Conservation (phyloP, 176 grass and related monocot genomes). For the Eremochloa ophiuroides region DNA sequence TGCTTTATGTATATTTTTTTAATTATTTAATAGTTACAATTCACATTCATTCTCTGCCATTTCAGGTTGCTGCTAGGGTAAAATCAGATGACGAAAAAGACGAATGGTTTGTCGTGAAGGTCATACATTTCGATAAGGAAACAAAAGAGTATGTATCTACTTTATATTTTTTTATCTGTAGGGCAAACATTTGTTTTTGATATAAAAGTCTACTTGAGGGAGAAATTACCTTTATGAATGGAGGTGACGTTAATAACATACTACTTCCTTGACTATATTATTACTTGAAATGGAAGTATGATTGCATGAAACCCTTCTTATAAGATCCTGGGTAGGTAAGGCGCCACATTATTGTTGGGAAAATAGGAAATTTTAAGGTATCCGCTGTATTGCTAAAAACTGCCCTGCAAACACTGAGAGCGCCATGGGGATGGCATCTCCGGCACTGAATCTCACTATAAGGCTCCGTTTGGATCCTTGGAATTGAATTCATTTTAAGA, state of each 20-base stretch:
- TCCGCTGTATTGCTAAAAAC: neutral
- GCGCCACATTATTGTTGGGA: neutral
- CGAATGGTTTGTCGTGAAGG: constrained; percentile 95
- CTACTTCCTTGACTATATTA: neutral
- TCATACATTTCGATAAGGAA: constrained; percentile 93
- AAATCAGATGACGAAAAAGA: constrained; percentile 87
- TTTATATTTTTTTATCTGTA: neutral
- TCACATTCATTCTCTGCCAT: constrained; percentile 7
- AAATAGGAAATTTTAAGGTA: neutral
- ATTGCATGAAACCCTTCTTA: neutral
- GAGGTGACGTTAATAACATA: neutral
- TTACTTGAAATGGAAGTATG: constrained; percentile 1
- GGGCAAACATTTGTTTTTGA: neutral
- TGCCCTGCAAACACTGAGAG: neutral
- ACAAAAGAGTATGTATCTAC: constrained; percentile 75
- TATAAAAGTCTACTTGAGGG: neutral
- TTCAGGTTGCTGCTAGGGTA: constrained; percentile 97
- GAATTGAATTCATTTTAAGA: too few relatives aligned
- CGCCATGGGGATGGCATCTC: neutral
- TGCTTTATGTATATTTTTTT: neutral
- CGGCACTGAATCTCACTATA: neutral
- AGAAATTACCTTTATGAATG: constrained; percentile 7
- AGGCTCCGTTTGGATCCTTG: too few relatives aligned
- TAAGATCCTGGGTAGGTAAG: neutral
- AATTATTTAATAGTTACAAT: constrained; percentile 4